Percentiles rank a stretch among this genome's conserved stretches.
phyloP scores from a whole-genome alignment of 257 asterid species.

The Ballota nigra region DNA sequence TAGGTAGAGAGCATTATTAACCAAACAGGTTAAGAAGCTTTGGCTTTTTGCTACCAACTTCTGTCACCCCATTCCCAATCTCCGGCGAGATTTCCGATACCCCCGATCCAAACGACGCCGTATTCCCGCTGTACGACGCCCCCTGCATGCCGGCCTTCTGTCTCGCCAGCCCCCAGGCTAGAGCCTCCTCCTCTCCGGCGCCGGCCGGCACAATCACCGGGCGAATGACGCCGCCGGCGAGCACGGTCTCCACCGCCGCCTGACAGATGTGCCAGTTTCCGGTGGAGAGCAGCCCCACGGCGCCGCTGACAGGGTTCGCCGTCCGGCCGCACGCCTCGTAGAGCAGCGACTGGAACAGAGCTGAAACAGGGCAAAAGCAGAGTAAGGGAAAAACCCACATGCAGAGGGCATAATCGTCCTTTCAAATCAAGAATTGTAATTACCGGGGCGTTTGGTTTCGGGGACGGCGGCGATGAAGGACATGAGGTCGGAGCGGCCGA shows the following conservation, averaged over 20 bases:
- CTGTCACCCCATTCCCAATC: slow-evolving; percentile 30
- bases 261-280: slow-evolving; percentile 79
- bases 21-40: slow-evolving; percentile 84
- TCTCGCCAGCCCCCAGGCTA: no score
- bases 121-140: not conserved
- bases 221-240: slow-evolving; percentile 51
- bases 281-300: slow-evolving; percentile 66
- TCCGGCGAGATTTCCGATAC: slow-evolving; percentile 51
- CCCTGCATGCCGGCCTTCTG: not conserved
- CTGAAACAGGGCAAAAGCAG: slow-evolving; percentile 14
- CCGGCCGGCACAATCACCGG: slow-evolving; percentile 25
- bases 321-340: slow-evolving; percentile 91
- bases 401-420: not conserved
- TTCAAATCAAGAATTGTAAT: not conserved
- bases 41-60: slow-evolving; percentile 61
- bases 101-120: slow-evolving; percentile 47
- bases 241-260: slow-evolving; percentile 77
- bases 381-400: not conserved
- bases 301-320: slow-evolving; percentile 86
- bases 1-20: slow-evolving; percentile 24
- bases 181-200: not conserved
- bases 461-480: slow-evolving; percentile 72
- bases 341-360: slow-evolving; percentile 72
- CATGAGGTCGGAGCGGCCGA: slow-evolving; percentile 87
- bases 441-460: slow-evolving; percentile 60